Evolutionary conservation across 2,329 filamentous ascomycete genomes (phyloP).

Genomic region (Calonectria hawksworthii): DNA sequence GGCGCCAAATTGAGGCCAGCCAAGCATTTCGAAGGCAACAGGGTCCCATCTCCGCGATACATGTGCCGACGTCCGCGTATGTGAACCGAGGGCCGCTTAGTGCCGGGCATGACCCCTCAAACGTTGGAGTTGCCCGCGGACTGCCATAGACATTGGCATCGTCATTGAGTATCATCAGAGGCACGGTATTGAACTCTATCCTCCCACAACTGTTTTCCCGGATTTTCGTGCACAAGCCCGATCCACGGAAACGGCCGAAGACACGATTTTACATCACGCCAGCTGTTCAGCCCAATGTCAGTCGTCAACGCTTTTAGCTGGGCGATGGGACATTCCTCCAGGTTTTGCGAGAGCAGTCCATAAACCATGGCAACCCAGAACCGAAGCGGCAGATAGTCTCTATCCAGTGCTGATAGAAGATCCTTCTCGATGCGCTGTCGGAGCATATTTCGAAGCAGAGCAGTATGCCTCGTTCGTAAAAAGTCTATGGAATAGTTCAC

Average conservation of each 20-base stretch:
- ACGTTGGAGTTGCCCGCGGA: background rate
- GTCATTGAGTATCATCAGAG: background rate
- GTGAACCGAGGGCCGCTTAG: background rate
- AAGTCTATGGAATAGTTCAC: constrained; percentile 25
- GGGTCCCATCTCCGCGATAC: background rate
- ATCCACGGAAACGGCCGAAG: constrained; percentile 36
- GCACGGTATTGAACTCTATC: background rate
- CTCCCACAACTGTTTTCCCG: constrained; percentile 31
- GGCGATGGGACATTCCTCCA: background rate
- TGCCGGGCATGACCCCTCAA: background rate
- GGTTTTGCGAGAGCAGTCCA: constrained; percentile 17
- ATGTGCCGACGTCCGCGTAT: constrained; percentile 1
- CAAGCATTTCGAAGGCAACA: background rate
- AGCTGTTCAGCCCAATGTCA: constrained; percentile 6
- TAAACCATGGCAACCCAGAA: constrained; percentile 36
- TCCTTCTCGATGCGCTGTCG: background rate
- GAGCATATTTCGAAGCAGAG: constrained; percentile 22
- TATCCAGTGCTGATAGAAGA: background rate
- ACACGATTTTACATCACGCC: constrained; percentile 22
- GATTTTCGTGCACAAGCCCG: constrained; percentile 24
- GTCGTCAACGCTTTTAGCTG: background rate
- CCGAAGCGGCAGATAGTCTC: constrained; percentile 24
- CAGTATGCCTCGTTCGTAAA: constrained; percentile 17
- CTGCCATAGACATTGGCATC: background rate
- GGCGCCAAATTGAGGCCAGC: constrained; percentile 9